A percentile compares a stretch with the other conserved stretches of the same genome.
Evolutionary conservation across 2,329 filamentous ascomycete genomes (phyloP).

Genomic region (Neofusicoccum umdonicola): DNA sequence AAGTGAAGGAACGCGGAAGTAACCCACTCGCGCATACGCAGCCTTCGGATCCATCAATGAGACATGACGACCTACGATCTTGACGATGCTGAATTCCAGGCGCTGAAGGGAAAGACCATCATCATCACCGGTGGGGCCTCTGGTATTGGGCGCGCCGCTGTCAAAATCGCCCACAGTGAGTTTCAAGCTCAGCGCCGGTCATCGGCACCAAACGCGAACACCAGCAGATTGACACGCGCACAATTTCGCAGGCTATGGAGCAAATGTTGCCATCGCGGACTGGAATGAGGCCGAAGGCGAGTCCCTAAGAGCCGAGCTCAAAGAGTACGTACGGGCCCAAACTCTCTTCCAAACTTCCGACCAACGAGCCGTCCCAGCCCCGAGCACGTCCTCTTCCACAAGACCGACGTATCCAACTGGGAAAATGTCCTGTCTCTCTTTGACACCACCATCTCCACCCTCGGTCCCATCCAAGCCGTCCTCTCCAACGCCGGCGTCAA

Average conservation of each 20-base stretch:
- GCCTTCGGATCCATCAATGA: too few relatives aligned
- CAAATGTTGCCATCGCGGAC: constrained; percentile 26
- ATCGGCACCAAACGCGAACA: too few relatives aligned
- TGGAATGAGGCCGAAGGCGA: constrained; percentile 20
- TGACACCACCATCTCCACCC: background rate
- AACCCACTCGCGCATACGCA: too few relatives aligned
- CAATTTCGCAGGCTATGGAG: constrained; percentile 21
- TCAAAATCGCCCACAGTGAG: constrained; percentile 23
- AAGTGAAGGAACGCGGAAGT: too few relatives aligned
- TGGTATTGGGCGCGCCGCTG: constrained; percentile 24
- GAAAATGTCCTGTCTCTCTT: constrained; percentile 8
- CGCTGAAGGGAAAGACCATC: constrained; percentile 23
- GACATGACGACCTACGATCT: constrained; percentile 4
- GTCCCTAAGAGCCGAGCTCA: constrained; percentile 18
- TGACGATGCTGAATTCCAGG: background rate
- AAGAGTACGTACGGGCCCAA: background rate
- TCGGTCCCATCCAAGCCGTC: constrained; percentile 17
- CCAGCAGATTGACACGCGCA: background rate
- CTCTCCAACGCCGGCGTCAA: constrained; percentile 20
- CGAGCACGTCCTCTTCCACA: constrained; percentile 7
- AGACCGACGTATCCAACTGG: constrained; percentile 6
- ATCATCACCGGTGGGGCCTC: constrained; percentile 26
- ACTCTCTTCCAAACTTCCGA: background rate
- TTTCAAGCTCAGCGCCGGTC: too few relatives aligned
- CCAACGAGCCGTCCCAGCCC: background rate